Conservation (phyloP, 2,329 filamentous ascomycete genomes). For the Sporothrix brasiliensis region DNA sequence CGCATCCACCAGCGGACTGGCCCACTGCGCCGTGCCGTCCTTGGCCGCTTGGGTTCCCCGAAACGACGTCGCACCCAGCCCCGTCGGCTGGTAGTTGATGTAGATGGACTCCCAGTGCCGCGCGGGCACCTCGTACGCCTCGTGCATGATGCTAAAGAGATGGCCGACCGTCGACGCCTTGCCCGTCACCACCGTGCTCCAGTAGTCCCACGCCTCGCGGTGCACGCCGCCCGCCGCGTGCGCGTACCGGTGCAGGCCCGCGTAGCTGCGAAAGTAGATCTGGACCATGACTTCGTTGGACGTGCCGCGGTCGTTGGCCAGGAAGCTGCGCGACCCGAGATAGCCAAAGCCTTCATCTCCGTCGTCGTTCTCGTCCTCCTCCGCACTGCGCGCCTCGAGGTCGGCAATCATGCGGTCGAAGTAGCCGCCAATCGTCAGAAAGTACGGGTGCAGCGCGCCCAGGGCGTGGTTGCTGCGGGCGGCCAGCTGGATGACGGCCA, state of each 20-base stretch:
- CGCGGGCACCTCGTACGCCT: conserved; percentile 10
- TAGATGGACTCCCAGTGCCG: conserved; percentile 14
- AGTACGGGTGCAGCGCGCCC: background rate
- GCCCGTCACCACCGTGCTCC: conserved; percentile 5
- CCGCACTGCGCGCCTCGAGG: background rate
- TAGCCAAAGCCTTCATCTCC: background rate
- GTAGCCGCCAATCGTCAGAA: background rate
- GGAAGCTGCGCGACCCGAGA: background rate
- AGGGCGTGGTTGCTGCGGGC: conserved; percentile 12
- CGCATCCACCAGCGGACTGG: background rate
- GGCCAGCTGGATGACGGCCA: conserved; percentile 2
- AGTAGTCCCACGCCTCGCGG: background rate
- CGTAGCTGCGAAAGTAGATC: background rate
- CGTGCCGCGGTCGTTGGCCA: background rate
- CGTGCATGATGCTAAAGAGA: conserved; percentile 10
- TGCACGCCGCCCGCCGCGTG: conserved; percentile 4
- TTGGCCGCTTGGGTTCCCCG: no score
- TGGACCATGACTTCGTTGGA: background rate
- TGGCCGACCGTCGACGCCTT: background rate
- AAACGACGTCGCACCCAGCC: background rate
- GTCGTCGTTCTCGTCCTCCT: background rate
- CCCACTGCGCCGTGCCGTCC: background rate
- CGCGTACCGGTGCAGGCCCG: background rate
- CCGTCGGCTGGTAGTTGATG: background rate
- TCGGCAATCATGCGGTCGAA: background rate